Evolutionary conservation across 2,329 filamentous ascomycete species (phyloP).

Genomic region (Hymenoscyphus linearis): DNA sequence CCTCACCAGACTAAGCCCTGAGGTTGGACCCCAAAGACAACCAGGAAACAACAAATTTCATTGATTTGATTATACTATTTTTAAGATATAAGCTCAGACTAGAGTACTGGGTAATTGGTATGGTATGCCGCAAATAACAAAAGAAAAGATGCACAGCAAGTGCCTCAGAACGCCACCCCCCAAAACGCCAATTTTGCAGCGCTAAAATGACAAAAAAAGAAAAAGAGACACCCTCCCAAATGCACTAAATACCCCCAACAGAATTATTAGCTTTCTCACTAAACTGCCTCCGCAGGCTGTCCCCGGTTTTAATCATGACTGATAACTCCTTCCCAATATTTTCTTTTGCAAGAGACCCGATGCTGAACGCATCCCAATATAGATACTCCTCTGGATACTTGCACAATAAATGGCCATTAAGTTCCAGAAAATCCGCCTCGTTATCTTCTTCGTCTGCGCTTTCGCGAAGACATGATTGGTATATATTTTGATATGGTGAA

Average conservation of each 20-base stretch:
- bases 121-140: constrained; percentile 5
- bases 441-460: constrained; percentile 18
- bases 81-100: neutral
- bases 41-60: neutral
- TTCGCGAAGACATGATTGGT: constrained; percentile 22
- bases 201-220: neutral
- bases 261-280: neutral
- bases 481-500: constrained; percentile 17
- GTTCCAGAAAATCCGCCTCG: constrained; percentile 9
- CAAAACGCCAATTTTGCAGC: neutral
- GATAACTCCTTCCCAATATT: constrained; percentile 32
- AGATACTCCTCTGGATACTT: constrained; percentile 38
- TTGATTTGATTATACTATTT: neutral
- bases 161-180: neutral
- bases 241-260: neutral
- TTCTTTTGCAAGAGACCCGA: constrained; percentile 36
- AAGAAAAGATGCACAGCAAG: neutral
- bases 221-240: neutral
- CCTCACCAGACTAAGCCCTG: neutral
- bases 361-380: constrained; percentile 47
- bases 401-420: constrained; percentile 34
- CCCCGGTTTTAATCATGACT: constrained; percentile 18
- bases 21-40: neutral
- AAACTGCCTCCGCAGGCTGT: constrained; percentile 14
- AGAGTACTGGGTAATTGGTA: neutral